Evolutionary conservation across 495 filamentous ascomycete species (phyloP).

Genomic region (Aspergillus taichungensis): DNA sequence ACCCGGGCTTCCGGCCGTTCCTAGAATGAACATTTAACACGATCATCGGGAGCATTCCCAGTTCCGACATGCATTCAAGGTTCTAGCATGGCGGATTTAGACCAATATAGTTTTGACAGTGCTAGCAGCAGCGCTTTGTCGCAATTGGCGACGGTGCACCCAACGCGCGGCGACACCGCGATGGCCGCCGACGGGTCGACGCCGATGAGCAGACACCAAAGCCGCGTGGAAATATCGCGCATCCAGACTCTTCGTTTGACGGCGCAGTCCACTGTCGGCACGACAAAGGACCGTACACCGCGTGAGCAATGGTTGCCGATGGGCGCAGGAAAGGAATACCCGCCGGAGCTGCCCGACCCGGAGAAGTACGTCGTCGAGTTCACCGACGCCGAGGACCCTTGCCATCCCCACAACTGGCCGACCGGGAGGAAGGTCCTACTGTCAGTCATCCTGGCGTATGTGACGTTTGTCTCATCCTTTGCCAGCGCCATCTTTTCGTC

Average conservation of each 20-base stretch:
- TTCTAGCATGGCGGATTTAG: not conserved
- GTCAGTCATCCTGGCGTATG: slow-evolving; percentile 31
- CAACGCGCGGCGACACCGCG: not conserved
- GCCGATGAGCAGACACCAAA: slow-evolving; percentile 17
- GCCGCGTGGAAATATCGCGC: slow-evolving; percentile 23
- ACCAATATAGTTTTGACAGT: not conserved
- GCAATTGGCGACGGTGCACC: not conserved
- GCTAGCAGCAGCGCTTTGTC: not conserved
- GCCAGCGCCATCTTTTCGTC: slow-evolving; percentile 46
- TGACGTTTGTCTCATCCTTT: slow-evolving; percentile 46
- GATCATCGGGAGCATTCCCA: not conserved
- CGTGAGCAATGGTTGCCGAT: slow-evolving; percentile 25
- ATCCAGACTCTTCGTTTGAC: slow-evolving; percentile 27
- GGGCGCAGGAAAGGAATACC: slow-evolving; percentile 36
- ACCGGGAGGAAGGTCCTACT: slow-evolving; percentile 14
- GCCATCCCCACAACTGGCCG: slow-evolving; percentile 47
- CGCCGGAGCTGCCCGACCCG: slow-evolving; percentile 32
- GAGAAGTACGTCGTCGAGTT: slow-evolving; percentile 48
- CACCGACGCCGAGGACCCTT: slow-evolving; percentile 39
- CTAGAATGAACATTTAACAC: not conserved
- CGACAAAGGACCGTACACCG: slow-evolving; percentile 11
- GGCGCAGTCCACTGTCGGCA: slow-evolving; percentile 27
- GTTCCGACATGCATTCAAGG: not conserved
- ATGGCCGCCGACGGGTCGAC: slow-evolving; percentile 3
- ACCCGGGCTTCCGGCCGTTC: slow-evolving; percentile 4